phyloP scores from a whole-genome alignment of 805 yeast species.

The Yamadazyma paraphyllophila region DNA sequence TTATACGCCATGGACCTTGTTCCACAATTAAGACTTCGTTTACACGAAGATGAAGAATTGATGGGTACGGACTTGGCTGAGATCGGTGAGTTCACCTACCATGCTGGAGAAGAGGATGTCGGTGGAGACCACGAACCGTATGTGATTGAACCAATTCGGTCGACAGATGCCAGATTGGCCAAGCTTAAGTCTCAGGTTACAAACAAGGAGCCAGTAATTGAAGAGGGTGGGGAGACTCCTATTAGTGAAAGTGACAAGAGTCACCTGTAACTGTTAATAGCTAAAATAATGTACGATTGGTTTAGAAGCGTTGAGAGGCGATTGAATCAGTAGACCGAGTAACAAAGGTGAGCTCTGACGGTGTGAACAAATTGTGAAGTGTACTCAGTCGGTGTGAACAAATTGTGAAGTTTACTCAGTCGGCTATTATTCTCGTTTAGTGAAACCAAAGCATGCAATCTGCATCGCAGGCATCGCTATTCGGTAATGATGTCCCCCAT shows the following conservation, averaged over 20 bases:
- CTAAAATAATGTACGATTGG: background rate
- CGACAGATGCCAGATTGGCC: constrained; percentile 43
- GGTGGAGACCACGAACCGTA: constrained; percentile 35
- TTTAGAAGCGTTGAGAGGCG: no score
- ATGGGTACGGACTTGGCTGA: constrained; percentile 86
- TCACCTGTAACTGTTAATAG: background rate
- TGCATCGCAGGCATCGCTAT: no score
- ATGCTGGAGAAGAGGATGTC: constrained; percentile 53
- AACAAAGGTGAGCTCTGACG: no score
- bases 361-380: no score
- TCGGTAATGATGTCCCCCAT: no score
- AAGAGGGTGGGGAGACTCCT: background rate
- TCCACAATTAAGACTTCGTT: constrained; percentile 76
- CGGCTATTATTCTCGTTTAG: no score
- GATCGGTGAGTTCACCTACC: constrained; percentile 85
- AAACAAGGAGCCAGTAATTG: constrained; percentile 11
- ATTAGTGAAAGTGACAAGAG: constrained; percentile 15
- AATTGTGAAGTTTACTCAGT: no score
- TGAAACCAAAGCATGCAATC: no score
- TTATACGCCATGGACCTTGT: constrained; percentile 65
- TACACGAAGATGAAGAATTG: constrained; percentile 83
- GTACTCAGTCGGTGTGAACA: no score
- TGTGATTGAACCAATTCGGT: constrained; percentile 78
- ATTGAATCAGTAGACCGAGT: no score
- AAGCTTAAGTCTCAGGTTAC: constrained; percentile 27